phyloP scores from a whole-genome alignment of 1,284 basidiomycete species.

The Cryptococcus hybrid region DNA sequence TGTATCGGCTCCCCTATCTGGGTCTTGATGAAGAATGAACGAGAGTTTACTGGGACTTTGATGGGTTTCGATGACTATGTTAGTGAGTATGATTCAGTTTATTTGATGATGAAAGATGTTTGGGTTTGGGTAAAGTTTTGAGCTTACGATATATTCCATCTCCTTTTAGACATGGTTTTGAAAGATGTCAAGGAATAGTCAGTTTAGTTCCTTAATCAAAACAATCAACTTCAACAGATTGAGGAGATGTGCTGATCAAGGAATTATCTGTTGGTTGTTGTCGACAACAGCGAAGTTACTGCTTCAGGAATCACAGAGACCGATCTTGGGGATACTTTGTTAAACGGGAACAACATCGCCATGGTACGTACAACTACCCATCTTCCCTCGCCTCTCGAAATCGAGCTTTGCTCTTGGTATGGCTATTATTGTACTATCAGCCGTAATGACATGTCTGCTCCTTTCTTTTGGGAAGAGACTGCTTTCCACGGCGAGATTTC shows the following conservation, averaged over 20 bases:
- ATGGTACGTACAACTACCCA: constrained; percentile 61
- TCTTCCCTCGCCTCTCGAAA: too few relatives aligned
- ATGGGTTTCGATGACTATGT: constrained; percentile 99
- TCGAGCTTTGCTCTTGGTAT: too few relatives aligned
- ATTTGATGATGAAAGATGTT: background rate
- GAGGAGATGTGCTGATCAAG: background rate
- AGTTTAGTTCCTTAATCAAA: constrained; percentile 30
- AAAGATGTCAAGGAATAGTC: constrained; percentile 98
- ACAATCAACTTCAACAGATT: constrained; percentile 5
- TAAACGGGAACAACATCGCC: constrained; percentile 98
- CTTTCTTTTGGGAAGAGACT: too few relatives aligned
- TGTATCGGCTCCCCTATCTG: constrained; percentile 93
- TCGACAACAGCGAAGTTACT: constrained; percentile 68
- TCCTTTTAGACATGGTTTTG: constrained; percentile 83
- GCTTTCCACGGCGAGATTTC: too few relatives aligned
- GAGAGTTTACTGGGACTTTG: constrained; percentile 93
- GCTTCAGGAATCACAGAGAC: constrained; percentile 78
- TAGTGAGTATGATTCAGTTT: constrained; percentile 67
- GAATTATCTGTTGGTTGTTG: background rate
- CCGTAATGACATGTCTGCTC: too few relatives aligned
- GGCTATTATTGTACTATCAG: too few relatives aligned
- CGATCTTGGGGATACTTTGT: constrained; percentile 79
- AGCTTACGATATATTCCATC: constrained; percentile 3
- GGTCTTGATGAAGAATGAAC: constrained; percentile 95
- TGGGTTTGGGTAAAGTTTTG: background rate